Percentiles rank a stretch among this genome's conserved stretches.
Evolutionary conservation across 2,329 filamentous ascomycete species (phyloP).

Genomic region (Nigrospora osmanthi): DNA sequence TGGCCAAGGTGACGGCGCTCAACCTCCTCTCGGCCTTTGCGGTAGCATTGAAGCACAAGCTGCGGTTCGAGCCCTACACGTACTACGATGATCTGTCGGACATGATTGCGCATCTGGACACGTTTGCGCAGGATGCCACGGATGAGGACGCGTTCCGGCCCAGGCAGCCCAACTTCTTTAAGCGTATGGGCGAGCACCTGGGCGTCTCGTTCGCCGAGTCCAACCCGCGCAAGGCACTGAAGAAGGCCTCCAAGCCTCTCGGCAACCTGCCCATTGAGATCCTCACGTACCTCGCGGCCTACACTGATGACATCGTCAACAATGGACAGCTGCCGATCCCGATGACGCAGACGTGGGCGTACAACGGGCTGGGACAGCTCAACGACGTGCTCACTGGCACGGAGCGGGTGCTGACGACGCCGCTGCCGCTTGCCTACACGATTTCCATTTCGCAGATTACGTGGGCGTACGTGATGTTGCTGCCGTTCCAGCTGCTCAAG

Average conservation of each 20-base stretch:
- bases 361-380: constrained; percentile 53
- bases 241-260: constrained; percentile 62
- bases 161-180: constrained; percentile 44
- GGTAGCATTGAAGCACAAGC: constrained; percentile 71
- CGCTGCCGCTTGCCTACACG: constrained; percentile 73
- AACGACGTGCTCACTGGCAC: constrained; percentile 67
- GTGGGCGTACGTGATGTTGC: constrained; percentile 72
- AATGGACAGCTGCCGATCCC: constrained; percentile 47
- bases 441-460: constrained; percentile 84
- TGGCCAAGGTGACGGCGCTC: constrained; percentile 62
- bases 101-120: constrained; percentile 65
- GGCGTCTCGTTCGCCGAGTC: constrained; percentile 69
- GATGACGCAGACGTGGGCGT: constrained; percentile 51
- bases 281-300: constrained; percentile 61
- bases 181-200: constrained; percentile 62
- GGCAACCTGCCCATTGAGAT: constrained; percentile 83
- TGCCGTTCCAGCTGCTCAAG: constrained; percentile 71
- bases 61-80: constrained; percentile 76
- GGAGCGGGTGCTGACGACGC: constrained; percentile 75
- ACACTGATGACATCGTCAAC: constrained; percentile 53
- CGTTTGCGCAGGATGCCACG: constrained; percentile 56
- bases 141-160: constrained; percentile 27
- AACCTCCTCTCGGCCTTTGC: constrained; percentile 74
- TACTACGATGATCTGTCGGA: constrained; percentile 67
- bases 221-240: constrained; percentile 72